Base-by-base conservation (phyloP, 2,329 filamentous ascomycete genomes). In the Sporothrix pseudoabietina region DNA sequence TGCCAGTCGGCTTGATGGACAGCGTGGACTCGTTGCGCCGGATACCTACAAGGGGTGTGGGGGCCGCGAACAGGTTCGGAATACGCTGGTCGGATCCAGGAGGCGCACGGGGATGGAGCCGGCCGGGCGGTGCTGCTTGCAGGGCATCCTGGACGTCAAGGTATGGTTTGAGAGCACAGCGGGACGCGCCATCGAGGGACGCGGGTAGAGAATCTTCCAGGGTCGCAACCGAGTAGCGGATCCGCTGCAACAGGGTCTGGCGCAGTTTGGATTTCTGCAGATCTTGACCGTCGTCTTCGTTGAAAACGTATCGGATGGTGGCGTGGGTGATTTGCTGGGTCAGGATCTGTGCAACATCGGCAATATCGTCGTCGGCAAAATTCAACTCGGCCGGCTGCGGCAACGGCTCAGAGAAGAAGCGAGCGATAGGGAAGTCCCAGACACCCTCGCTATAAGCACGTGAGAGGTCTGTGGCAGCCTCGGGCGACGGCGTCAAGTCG, bases 1-100 rank as follows among this genome's bases (percentile, higher is more conserved):
- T 83, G 0, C 92, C 91, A 0, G 92, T 88, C 1, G 93, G 92
- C 30, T 95, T 84, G 54, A 97, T 84, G 12, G 94, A 93, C 72
- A 94, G 87, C 66, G 87, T 88, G 1, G 86, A 86, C 54, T 94
- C 91, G 26, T 89, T 88, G 71, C 93, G 87, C 68, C 90, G 90
- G 12, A 97, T 84, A 76, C 93, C 90, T 52, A 96, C 83, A 77
- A 92, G 90, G 1, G 93, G 92, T 0, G 89, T 84, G 1, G 88
- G 87, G 1, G 96, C 87, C 55, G 85, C 84, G 76, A 91, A 91
- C 2, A 90, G 81, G 75, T 85, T 87, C 0, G 85, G 82, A 72
- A 84, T 85, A 61, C 84, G 79, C 63, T 85, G 83, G 69, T 89
- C 87, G 0, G 82, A 78, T 19, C 83, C 84, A 1, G 83, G 81